Evolutionary conservation across 2,329 filamentous ascomycete species (phyloP), one percentile per base, ranked within the genome.

Genomic region (Davidsoniella virescens): DNA sequence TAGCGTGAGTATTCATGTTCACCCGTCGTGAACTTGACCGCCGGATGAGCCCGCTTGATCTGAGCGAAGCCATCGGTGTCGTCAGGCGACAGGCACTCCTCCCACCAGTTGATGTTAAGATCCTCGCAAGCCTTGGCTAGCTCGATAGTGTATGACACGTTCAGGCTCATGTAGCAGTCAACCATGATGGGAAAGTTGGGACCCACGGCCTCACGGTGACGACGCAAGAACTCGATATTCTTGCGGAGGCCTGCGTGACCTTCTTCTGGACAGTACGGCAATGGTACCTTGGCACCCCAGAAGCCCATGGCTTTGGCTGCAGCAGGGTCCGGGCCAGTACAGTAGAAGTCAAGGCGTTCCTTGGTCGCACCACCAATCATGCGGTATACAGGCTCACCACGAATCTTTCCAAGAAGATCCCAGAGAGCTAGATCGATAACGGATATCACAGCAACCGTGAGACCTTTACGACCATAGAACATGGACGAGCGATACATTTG

Each of bases 121-220:
- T 87, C 80, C 58, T 85, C 76, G 62, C 82, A 87, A 47, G 81
- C 82, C 67, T 88, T 84, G 54, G 84, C 88, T 20, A 95, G 73
- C 65, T 94, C 83, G 57, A 95, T 94, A 3, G 86, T 94, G 68
- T 95, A 95, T 1, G 84, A 70, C 23, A 95, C 88, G 59, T 88
- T 94, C 60, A 95, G 70, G 57, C 84, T 88, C 88, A 95, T 95
- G 68, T 94, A 95, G 72, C 88, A 95, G 68, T 95, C 88, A 4
- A 95, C 88, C 72, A 93, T 88, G 57, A 95, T 73, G 43, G 88
- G 88, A 63, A 92, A 95, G 63, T 94, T 84, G 0, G 87, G 84
- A 0, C 88, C 88, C 41, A 95, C 82, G 50, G 77, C 77, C 61
- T 87, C 84, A 50, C 87, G 78, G 65, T 94, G 86, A 65, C 85